Evolutionary conservation across 768 basidiomycete genomes (phyloP).

Genomic region (Russula abietina): DNA sequence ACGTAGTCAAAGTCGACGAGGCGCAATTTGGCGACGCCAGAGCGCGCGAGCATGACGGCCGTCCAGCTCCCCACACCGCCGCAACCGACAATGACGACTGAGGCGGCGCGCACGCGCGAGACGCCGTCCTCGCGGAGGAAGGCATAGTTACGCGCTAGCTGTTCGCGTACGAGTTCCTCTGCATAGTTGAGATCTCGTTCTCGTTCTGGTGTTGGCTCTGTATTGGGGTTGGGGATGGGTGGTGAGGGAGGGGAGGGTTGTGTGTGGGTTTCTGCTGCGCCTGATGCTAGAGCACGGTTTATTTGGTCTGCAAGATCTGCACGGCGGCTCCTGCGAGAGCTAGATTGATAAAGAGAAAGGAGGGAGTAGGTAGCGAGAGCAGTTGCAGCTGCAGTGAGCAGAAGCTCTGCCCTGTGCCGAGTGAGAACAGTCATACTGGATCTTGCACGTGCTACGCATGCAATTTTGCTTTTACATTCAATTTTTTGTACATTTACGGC

Average conservation of each 20-base stretch:
- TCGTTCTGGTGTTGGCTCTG: not conserved
- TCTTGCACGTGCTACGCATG: no score
- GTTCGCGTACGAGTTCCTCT: conserved; percentile 80
- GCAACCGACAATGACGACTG: conserved; percentile 87
- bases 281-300: conserved; percentile 40
- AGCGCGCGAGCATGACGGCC: conserved; percentile 87
- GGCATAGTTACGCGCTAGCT: conserved; percentile 88
- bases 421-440: conserved; percentile 12
- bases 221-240: not conserved
- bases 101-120: conserved; percentile 63
- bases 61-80: conserved; percentile 98
- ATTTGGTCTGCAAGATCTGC: conserved; percentile 54
- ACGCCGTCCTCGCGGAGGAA: conserved; percentile 92
- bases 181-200: conserved; percentile 40
- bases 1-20: conserved; percentile 96
- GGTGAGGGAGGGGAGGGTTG: conserved; percentile 3
- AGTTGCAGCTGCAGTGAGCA: conserved; percentile 58
- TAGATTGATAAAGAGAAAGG: conserved; percentile 52
- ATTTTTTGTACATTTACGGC: not conserved
- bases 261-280: not conserved
- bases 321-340: conserved; percentile 43
- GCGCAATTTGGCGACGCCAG: conserved; percentile 75
- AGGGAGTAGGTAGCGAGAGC: conserved; percentile 55
- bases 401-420: conserved; percentile 59
- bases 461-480: no score